These are phyloP conservation scores for Neoarthrinium moseri DNA, from an alignment of 2,329 filamentous ascomycete species.

Conservation along the genomic window DNA sequence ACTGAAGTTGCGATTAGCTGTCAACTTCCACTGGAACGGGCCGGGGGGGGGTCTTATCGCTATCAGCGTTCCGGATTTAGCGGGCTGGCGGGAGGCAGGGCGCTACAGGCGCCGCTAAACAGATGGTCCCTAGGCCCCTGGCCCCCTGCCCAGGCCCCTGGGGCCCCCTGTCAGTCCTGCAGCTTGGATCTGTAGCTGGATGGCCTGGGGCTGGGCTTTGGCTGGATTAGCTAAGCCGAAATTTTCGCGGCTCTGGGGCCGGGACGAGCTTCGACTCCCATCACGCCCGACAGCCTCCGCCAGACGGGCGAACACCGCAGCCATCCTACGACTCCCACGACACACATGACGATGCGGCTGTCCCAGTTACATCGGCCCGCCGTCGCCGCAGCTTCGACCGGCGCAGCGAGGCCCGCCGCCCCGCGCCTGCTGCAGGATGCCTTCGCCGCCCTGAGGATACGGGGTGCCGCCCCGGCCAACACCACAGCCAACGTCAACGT, in stretches of 20 bases:
- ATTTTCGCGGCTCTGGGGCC: constrained; percentile 11
- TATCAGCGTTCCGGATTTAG: not conserved
- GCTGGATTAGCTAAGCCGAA: constrained; percentile 13
- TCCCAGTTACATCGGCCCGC: constrained; percentile 42
- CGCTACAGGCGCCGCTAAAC: not conserved
- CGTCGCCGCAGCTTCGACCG: constrained; percentile 32
- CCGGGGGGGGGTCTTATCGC: not conserved
- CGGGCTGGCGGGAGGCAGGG: not conserved
- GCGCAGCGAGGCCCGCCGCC: constrained; percentile 15
- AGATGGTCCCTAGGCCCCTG: not conserved
- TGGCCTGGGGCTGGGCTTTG: too few relatives aligned
- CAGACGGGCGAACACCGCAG: too few relatives aligned
- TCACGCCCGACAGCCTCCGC: too few relatives aligned
- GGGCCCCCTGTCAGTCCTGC: not conserved
- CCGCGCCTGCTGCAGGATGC: constrained; percentile 33
- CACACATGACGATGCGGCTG: constrained; percentile 36
- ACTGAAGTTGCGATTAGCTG: too few relatives aligned
- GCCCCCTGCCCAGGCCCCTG: not conserved
- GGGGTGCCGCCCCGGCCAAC: too few relatives aligned
- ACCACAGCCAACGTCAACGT: constrained; percentile 41
- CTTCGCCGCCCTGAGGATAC: constrained; percentile 27
- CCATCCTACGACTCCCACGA: constrained; percentile 7
- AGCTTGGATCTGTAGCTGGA: too few relatives aligned
- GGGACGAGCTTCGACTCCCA: too few relatives aligned
- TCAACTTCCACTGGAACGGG: not conserved